Percentiles rank a stretch among this genome's conserved stretches.
Conservation (phyloP, 179 eudicot species). For the Nepenthes alata region DNA sequence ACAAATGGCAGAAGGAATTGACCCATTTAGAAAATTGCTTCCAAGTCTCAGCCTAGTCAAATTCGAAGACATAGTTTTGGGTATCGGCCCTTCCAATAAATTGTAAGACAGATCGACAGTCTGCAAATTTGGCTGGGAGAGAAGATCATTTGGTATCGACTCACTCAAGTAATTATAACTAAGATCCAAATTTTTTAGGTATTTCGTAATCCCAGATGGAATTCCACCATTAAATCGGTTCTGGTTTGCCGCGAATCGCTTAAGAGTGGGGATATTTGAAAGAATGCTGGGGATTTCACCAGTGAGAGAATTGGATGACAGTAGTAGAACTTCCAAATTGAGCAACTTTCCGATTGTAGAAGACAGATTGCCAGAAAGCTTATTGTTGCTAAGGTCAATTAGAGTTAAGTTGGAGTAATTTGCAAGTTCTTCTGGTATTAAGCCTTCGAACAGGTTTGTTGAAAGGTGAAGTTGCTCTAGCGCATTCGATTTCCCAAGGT, state of each 20-base stretch:
- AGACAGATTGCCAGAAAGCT: slow-evolving; percentile 37
- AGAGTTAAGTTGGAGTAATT: slow-evolving; percentile 29
- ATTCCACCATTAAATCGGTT: slow-evolving; percentile 43
- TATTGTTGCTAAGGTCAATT: slow-evolving; percentile 54
- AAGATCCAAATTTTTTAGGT: slow-evolving; percentile 40
- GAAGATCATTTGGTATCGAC: slow-evolving; percentile 37
- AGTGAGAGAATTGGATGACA: slow-evolving; percentile 39
- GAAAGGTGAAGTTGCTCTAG: slow-evolving; percentile 51
- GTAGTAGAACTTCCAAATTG: slow-evolving; percentile 32
- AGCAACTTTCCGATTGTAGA: slow-evolving; percentile 27
- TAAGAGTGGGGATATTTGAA: slow-evolving; percentile 24
- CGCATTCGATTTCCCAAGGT: slow-evolving; percentile 27
- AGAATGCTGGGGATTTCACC: slow-evolving; percentile 46
- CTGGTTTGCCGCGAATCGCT: slow-evolving; percentile 63
- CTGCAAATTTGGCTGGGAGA: slow-evolving; percentile 37
- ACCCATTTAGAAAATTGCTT: slow-evolving; percentile 36
- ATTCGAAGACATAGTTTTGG: slow-evolving; percentile 26
- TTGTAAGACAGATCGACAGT: slow-evolving; percentile 52
- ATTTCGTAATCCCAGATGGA: slow-evolving; percentile 46
- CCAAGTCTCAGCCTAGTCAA: slow-evolving; percentile 56
- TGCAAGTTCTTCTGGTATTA: slow-evolving; percentile 33
- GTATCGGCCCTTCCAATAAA: slow-evolving; percentile 39
- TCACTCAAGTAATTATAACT: slow-evolving; percentile 56
- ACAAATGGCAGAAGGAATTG: slow-evolving; percentile 25
- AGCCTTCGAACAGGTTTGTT: slow-evolving; percentile 25